Conservation (phyloP, 441 rosid species). For the Gossypium davidsonii region DNA sequence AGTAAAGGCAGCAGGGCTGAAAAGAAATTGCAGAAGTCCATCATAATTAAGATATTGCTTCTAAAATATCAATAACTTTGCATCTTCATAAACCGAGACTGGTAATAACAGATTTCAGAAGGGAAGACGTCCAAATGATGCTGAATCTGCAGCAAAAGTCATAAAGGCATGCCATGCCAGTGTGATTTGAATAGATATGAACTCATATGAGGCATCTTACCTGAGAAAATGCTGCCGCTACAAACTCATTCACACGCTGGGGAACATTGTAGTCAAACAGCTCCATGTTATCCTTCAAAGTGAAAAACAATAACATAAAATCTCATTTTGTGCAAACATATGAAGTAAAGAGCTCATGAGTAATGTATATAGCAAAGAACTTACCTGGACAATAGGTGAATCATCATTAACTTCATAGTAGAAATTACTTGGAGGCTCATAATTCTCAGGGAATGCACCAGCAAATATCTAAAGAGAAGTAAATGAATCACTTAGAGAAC, state of each 20-base stretch:
- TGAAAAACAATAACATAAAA: constrained; percentile 10
- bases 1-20: background rate
- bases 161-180: background rate
- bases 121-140: background rate
- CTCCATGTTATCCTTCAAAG: constrained; percentile 35
- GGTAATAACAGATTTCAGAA: background rate
- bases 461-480: constrained; percentile 36
- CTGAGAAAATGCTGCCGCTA: constrained; percentile 43
- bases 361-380: background rate
- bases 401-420: constrained; percentile 43
- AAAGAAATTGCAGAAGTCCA: background rate
- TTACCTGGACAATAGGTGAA: constrained; percentile 48
- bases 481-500: constrained; percentile 8
- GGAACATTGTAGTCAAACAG: constrained; percentile 53
- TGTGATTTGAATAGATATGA: background rate
- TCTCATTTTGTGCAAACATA: constrained; percentile 7
- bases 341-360: background rate
- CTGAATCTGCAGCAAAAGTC: constrained; percentile 5
- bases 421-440: constrained; percentile 46
- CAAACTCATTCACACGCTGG: constrained; percentile 36
- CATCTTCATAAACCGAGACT: background rate
- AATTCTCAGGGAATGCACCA: constrained; percentile 46
- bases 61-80: background rate
- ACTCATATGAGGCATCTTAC: constrained; percentile 23
- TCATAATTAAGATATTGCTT: background rate